These are phyloP conservation scores for Chrysoporthe puriensis DNA, from an alignment of 2,329 filamentous ascomycete species.

Conservation along the genomic window DNA sequence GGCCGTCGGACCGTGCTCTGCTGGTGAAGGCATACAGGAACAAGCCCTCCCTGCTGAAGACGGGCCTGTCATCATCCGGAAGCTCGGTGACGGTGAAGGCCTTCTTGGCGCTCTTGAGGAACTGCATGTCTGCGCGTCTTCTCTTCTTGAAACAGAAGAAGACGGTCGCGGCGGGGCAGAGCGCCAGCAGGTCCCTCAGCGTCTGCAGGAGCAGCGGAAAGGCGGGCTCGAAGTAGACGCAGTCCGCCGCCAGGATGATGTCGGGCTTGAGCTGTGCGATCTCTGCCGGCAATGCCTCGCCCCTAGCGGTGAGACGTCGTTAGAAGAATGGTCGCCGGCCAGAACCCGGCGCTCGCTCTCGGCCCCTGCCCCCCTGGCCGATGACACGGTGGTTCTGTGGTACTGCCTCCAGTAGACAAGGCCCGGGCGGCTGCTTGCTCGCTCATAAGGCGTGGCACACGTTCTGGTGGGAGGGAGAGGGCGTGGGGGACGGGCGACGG, in stretches of 20 bases:
- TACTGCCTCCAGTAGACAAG: conserved; percentile 27
- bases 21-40: conserved; percentile 64
- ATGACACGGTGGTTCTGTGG: neutral
- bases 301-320: conserved; percentile 49
- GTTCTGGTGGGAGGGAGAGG: neutral
- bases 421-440: conserved; percentile 11
- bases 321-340: neutral
- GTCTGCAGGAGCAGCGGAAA: conserved; percentile 87
- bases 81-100: conserved; percentile 66
- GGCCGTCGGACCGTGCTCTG: conserved; percentile 32
- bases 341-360: neutral
- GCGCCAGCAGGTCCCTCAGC: conserved; percentile 71
- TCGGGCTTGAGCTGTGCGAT: conserved; percentile 66
- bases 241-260: conserved; percentile 91
- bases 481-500: conserved; percentile 4
- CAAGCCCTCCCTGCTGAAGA: conserved; percentile 60
- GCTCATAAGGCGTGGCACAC: neutral
- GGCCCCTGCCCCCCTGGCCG: no score
- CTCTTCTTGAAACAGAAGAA: conserved; percentile 96
- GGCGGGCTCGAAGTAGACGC: conserved; percentile 95
- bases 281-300: conserved; percentile 58
- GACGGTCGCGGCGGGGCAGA: conserved; percentile 67
- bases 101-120: conserved; percentile 72
- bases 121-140: conserved; percentile 77
- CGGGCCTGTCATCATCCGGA: conserved; percentile 61